Evolutionary conservation across 176 grass and related monocot species (phyloP).

Genomic region (Rhynchospora pubera): DNA sequence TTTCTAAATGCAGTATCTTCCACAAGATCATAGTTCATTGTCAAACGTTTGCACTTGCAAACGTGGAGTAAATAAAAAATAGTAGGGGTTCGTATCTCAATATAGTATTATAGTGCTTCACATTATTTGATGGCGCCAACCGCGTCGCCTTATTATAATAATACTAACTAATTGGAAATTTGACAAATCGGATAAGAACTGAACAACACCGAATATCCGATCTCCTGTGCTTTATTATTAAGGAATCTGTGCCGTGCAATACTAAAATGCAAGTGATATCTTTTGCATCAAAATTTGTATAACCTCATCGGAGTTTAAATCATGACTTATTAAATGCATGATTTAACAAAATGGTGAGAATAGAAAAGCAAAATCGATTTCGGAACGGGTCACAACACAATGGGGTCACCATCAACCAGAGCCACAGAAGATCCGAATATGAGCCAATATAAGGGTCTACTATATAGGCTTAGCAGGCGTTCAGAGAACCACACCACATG

Average conservation of each 20-base stretch:
- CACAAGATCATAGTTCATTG: no score
- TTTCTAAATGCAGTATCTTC: no score
- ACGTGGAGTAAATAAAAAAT: not conserved
- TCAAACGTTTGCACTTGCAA: no score
- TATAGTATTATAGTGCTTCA: not conserved
- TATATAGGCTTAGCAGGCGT: no score
- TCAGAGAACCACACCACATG: not conserved
- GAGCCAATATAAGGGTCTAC: not conserved
- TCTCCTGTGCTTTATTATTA: not conserved
- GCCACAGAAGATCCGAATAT: not conserved
- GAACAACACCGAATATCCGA: not conserved
- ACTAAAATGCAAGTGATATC: not conserved
- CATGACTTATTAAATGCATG: not conserved
- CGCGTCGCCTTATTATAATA: not conserved
- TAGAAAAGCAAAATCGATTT: not conserved
- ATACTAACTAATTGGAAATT: slow-evolving; percentile 3
- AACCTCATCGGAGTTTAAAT: not conserved
- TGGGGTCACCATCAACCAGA: not conserved
- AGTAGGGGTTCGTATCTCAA: not conserved
- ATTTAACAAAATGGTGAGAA: not conserved
- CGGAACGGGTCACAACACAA: not conserved
- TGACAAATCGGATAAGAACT: slow-evolving; percentile 17
- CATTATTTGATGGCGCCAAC: slow-evolving; percentile 12
- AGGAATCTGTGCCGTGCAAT: not conserved
- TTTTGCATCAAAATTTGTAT: not conserved